phyloP scores from a whole-genome alignment of 208 protist genomes.

The Trypanosomatidae sp. region DNA sequence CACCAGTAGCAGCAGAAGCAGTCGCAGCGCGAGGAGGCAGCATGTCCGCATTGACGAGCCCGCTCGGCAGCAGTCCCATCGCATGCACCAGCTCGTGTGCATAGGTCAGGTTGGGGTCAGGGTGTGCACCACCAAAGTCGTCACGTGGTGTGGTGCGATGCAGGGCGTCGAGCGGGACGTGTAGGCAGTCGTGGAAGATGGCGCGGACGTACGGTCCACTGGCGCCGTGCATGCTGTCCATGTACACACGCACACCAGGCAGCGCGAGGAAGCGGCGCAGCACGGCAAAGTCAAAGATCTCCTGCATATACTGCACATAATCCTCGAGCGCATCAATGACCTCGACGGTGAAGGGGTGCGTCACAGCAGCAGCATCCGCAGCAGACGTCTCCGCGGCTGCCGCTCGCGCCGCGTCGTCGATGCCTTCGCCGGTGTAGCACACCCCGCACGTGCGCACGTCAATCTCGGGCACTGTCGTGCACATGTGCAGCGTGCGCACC shows the following conservation, averaged over 20 bases:
- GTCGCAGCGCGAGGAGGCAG: no score
- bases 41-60: slow-evolving; percentile 13
- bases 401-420: no score
- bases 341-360: slow-evolving; percentile 77
- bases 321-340: slow-evolving; percentile 88
- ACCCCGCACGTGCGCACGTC: slow-evolving; percentile 34
- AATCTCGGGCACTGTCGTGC: slow-evolving; percentile 29
- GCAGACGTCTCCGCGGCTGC: no score
- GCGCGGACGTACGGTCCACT: slow-evolving; percentile 89
- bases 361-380: no score
- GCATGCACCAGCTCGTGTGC: slow-evolving; percentile 86
- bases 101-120: slow-evolving; percentile 98
- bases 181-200: slow-evolving; percentile 90
- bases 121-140: slow-evolving; percentile 94
- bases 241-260: slow-evolving; percentile 75
- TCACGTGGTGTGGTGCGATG: slow-evolving; percentile 41
- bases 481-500: slow-evolving; percentile 49
- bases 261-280: slow-evolving; percentile 63
- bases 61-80: slow-evolving; percentile 72
- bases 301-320: slow-evolving; percentile 86
- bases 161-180: slow-evolving; percentile 31
- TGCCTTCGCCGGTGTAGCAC: slow-evolving; percentile 33
- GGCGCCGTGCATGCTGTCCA: slow-evolving; percentile 92
- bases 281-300: slow-evolving; percentile 90
- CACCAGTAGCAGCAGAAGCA: no score